Conservation (phyloP, 2,329 filamentous ascomycete species). For the Massarina eburnea region DNA sequence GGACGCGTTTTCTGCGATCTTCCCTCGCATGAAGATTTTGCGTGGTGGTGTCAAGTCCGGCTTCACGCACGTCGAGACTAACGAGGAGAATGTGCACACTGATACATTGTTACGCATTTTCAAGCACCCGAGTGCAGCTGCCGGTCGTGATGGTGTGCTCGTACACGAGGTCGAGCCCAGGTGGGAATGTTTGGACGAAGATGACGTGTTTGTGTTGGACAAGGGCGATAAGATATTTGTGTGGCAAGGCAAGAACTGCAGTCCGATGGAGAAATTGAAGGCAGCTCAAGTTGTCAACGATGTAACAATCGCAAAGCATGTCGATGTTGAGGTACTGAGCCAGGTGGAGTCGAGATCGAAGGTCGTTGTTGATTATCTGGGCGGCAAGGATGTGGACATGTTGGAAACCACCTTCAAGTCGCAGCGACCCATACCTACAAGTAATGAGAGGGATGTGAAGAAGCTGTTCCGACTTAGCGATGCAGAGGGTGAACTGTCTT, state of each 20-base stretch:
- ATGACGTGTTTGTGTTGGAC: constrained; percentile 68
- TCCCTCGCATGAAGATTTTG: constrained; percentile 62
- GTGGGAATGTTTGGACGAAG: constrained; percentile 64
- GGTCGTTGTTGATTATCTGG: constrained; percentile 55
- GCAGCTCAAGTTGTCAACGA: constrained; percentile 68
- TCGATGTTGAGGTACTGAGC: constrained; percentile 66
- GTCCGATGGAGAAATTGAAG: constrained; percentile 68
- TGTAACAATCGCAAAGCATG: constrained; percentile 63
- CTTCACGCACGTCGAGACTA: constrained; percentile 62
- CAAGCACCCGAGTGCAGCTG: constrained; percentile 54
- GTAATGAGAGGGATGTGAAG: constrained; percentile 29
- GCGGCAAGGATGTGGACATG: constrained; percentile 44
- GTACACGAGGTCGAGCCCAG: constrained; percentile 66
- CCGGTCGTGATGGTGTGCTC: constrained; percentile 54
- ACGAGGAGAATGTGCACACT: constrained; percentile 48
- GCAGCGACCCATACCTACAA: constrained; percentile 43
- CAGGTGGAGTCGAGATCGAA: constrained; percentile 60
- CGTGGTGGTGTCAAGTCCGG: constrained; percentile 63
- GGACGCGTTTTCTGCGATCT: constrained; percentile 61
- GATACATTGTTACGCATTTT: constrained; percentile 63
- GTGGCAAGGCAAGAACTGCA: constrained; percentile 67
- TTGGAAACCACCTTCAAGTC: constrained; percentile 46
- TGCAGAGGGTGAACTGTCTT: constrained; percentile 58
- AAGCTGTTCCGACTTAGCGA: constrained; percentile 67
- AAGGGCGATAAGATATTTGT: constrained; percentile 66